These are phyloP conservation scores for Anthoceros angustus DNA, from an alignment of 225 moss, liverwort and hornwort species.

Conservation along the genomic window DNA sequence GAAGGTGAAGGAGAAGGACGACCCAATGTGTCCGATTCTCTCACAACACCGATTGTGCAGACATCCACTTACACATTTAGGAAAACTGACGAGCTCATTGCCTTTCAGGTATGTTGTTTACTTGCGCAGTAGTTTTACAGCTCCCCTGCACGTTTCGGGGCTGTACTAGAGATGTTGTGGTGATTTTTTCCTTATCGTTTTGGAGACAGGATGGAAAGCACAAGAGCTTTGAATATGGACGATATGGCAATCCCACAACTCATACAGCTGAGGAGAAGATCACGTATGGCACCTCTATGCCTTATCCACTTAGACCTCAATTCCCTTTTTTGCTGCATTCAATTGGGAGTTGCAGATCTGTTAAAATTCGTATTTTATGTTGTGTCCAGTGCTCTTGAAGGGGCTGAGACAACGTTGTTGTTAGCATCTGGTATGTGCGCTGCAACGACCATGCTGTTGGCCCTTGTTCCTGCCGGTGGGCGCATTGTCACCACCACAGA, in stretches of 20 bases:
- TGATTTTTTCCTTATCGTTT: neutral
- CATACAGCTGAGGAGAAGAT: slow-evolving; percentile 86
- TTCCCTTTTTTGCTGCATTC: neutral
- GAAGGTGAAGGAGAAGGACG: slow-evolving; percentile 78
- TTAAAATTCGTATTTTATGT: slow-evolving; percentile 4
- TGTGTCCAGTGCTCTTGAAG: slow-evolving; percentile 66
- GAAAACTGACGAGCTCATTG: slow-evolving; percentile 92
- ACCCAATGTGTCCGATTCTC: slow-evolving; percentile 54
- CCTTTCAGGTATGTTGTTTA: slow-evolving; percentile 54
- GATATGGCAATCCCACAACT: slow-evolving; percentile 95
- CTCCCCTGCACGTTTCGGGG: neutral
- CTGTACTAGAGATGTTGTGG: neutral
- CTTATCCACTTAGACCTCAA: neutral
- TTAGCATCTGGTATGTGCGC: slow-evolving; percentile 98
- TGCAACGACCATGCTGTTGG: slow-evolving; percentile 89
- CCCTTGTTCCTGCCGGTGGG: slow-evolving; percentile 82
- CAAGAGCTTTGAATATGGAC: slow-evolving; percentile 91
- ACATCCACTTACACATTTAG: slow-evolving; percentile 87
- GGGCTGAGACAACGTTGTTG: slow-evolving; percentile 78
- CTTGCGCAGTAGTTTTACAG: neutral
- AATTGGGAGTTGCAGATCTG: neutral
- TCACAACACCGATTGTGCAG: slow-evolving; percentile 95
- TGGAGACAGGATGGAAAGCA: slow-evolving; percentile 54
- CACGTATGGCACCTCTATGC: slow-evolving; percentile 30
- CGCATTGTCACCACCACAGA: slow-evolving; percentile 92